Evolutionary conservation across 169 alveolate species (phyloP).

Genomic region (Babesia bigemina): DNA sequence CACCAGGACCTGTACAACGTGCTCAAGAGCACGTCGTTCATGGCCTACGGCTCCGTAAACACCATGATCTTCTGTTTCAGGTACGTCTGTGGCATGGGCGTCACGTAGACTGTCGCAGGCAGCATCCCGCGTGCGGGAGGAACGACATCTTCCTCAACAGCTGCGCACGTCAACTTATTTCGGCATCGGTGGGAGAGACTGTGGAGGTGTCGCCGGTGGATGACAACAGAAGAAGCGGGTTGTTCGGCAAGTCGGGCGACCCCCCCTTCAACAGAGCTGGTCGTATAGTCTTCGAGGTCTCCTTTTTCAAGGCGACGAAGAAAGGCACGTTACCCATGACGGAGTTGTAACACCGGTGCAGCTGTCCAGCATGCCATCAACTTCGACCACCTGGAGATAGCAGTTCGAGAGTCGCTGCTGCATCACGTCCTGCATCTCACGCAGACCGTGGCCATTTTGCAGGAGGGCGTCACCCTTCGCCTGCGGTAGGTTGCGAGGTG

Average conservation of each 20-base stretch:
- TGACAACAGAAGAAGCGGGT: slow-evolving; percentile 6
- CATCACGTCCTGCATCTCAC: slow-evolving; percentile 63
- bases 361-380: slow-evolving; percentile 40
- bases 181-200: slow-evolving; percentile 54
- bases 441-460: slow-evolving; percentile 44
- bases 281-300: slow-evolving; percentile 53
- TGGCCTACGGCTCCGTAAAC: slow-evolving; percentile 65
- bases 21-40: slow-evolving; percentile 37
- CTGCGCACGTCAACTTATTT: slow-evolving; percentile 59
- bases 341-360: neutral
- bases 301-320: slow-evolving; percentile 57
- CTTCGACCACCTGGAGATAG: slow-evolving; percentile 49
- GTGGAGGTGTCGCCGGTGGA: slow-evolving; percentile 53
- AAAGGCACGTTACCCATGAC: slow-evolving; percentile 22
- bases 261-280: slow-evolving; percentile 53
- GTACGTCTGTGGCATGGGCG: slow-evolving; percentile 7
- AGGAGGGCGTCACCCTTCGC: slow-evolving; percentile 29
- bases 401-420: slow-evolving; percentile 22
- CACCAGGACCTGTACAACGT: slow-evolving; percentile 52
- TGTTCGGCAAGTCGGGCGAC: neutral
- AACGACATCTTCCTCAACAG: slow-evolving; percentile 62
- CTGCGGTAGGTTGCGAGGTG: slow-evolving; percentile 32
- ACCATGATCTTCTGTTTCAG: slow-evolving; percentile 63
- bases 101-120: slow-evolving; percentile 1
- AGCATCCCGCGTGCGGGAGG: slow-evolving; percentile 52